Evolutionary conservation across 257 asterid species (phyloP).

Genomic region (Ophiorrhiza pumila): DNA sequence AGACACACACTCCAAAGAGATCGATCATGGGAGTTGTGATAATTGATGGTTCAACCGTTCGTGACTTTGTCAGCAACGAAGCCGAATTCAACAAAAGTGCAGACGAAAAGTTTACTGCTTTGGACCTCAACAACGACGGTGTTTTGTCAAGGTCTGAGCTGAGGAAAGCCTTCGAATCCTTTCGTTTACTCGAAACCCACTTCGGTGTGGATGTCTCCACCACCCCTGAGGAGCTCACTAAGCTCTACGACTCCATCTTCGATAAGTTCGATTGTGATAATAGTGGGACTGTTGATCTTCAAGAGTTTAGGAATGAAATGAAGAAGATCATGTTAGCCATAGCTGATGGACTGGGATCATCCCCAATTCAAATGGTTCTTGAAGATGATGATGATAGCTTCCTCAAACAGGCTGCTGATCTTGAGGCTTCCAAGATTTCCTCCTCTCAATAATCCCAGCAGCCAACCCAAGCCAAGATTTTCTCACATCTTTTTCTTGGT

Average conservation of each 20-base stretch:
- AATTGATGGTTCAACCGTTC: conserved; percentile 75
- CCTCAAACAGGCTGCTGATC: conserved; percentile 82
- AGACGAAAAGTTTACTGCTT: conserved; percentile 50
- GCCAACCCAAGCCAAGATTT: neutral
- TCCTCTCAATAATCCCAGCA: conserved; percentile 19
- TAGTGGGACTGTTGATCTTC: conserved; percentile 57
- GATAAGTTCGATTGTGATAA: conserved; percentile 54
- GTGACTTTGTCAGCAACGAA: conserved; percentile 56
- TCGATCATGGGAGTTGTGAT: conserved; percentile 63
- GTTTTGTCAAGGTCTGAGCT: conserved; percentile 80
- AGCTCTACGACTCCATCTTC: conserved; percentile 80
- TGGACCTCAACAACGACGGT: conserved; percentile 82
- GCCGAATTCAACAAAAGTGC: conserved; percentile 48
- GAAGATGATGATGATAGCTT: conserved; percentile 62
- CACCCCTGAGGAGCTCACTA: conserved; percentile 71
- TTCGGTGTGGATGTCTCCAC: conserved; percentile 69
- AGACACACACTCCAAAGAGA: neutral
- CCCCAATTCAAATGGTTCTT: conserved; percentile 86
- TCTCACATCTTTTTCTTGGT: neutral
- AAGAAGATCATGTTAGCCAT: conserved; percentile 73
- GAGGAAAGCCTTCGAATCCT: conserved; percentile 75
- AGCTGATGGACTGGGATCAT: conserved; percentile 81
- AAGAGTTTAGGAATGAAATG: conserved; percentile 63
- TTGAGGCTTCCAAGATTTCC: conserved; percentile 58
- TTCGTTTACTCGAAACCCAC: conserved; percentile 66